These are phyloP conservation scores for Claviceps sp. DNA, from an alignment of 2,329 filamentous ascomycete genomes.

Conservation along the genomic window DNA sequence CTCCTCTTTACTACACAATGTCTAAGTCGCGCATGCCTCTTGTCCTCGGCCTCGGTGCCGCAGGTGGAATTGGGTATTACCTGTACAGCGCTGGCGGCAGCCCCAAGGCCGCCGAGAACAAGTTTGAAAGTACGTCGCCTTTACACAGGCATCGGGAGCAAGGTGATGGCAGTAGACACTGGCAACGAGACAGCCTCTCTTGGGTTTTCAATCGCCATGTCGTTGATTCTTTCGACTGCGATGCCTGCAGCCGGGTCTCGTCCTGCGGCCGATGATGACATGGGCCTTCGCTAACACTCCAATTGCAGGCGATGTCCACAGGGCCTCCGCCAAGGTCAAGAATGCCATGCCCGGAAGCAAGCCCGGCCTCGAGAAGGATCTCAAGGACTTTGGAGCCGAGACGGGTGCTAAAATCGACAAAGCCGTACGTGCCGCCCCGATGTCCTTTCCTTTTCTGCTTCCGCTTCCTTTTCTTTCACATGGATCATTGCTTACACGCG, in stretches of 20 bases:
- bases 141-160: background rate
- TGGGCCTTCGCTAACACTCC: background rate
- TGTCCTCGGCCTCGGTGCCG: conserved; percentile 47
- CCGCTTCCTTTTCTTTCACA: background rate
- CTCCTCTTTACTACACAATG: conserved; percentile 21
- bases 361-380: conserved; percentile 50
- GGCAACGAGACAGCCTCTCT: background rate
- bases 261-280: background rate
- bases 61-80: conserved; percentile 71
- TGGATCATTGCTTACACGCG: background rate
- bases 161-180: background rate
- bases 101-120: conserved; percentile 70
- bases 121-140: conserved; percentile 56
- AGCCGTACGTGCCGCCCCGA: conserved; percentile 41
- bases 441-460: background rate
- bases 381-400: conserved; percentile 31
- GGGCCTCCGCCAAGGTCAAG: conserved; percentile 52
- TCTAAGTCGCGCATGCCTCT: conserved; percentile 33
- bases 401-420: conserved; percentile 55
- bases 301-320: conserved; percentile 62
- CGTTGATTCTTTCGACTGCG: background rate
- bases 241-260: background rate
- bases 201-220: background rate
- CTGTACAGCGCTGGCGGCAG: conserved; percentile 76
- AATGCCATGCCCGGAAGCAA: conserved; percentile 48